A percentile compares a stretch with the other conserved stretches of the same genome.
These are phyloP conservation scores for Hydnum rufescens DNA, from an alignment of 768 basidiomycete genomes.

Conservation along the genomic window DNA sequence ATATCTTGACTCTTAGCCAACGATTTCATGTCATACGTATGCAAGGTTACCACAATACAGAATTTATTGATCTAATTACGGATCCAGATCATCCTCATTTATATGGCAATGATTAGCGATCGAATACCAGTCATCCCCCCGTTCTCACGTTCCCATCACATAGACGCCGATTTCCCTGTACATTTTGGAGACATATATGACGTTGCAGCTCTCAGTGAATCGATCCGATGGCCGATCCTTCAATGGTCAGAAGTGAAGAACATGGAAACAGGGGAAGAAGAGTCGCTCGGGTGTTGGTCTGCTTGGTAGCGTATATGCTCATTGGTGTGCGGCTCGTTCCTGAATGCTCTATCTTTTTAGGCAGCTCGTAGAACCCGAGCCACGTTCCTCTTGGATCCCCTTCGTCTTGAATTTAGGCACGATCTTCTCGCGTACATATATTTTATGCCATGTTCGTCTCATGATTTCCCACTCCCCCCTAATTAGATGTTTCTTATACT, in stretches of 20 bases:
- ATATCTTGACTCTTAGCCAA: background rate
- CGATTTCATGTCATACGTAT: background rate
- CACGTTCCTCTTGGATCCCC: too few relatives aligned
- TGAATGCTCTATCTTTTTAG: background rate
- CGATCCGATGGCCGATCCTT: conserved; percentile 29
- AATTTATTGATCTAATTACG: background rate
- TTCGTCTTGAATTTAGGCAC: too few relatives aligned
- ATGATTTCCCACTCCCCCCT: background rate
- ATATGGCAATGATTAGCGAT: background rate
- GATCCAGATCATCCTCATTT: background rate
- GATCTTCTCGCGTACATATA: too few relatives aligned
- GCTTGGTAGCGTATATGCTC: conserved; percentile 16
- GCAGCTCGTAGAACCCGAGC: background rate
- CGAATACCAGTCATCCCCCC: conserved; percentile 38
- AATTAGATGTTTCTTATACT: background rate
- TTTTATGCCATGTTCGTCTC: background rate
- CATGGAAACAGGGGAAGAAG: conserved; percentile 15
- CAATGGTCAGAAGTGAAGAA: conserved; percentile 47
- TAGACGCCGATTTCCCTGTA: conserved; percentile 18
- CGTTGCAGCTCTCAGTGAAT: conserved; percentile 28
- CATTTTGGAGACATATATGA: conserved; percentile 46
- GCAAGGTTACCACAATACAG: background rate
- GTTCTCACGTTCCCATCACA: conserved; percentile 28
- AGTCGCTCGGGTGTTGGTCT: conserved; percentile 24
- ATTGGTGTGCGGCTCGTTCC: background rate